Evolutionary conservation across 2,329 filamentous ascomycete species (phyloP).

Genomic region (Beauveria varroae): DNA sequence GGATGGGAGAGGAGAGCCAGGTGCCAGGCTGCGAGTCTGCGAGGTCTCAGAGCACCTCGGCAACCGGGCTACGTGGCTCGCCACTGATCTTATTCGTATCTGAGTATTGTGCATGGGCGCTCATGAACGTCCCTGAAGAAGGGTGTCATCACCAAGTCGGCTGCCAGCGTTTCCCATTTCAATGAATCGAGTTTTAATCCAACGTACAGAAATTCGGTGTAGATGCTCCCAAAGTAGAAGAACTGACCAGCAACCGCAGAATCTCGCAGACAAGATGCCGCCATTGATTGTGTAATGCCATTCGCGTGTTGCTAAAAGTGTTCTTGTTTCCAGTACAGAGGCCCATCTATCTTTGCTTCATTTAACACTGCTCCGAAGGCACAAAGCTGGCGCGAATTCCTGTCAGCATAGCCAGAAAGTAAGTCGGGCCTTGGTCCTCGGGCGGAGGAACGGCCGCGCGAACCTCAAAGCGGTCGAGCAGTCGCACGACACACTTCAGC

Average conservation of each 20-base stretch:
- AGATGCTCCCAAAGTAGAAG: neutral
- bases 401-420: slow-evolving; percentile 46
- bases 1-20: too few species aligned
- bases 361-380: neutral
- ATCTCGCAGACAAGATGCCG: neutral
- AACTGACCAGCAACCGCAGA: neutral
- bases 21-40: too few species aligned
- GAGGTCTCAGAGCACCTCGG: too few species aligned
- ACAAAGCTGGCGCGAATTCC: neutral
- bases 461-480: slow-evolving; percentile 39
- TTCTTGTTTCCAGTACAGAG: too few species aligned
- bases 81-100: too few species aligned
- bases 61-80: too few species aligned
- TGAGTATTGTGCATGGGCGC: too few species aligned
- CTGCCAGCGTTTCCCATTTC: neutral
- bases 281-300: neutral
- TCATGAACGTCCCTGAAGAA: too few species aligned
- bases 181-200: too few species aligned
- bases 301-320: neutral
- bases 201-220: neutral
- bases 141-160: neutral
- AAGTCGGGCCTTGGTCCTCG: slow-evolving; percentile 32
- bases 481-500: slow-evolving; percentile 32
- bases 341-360: neutral
- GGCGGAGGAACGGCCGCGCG: slow-evolving; percentile 28